Evolutionary conservation across 352 stramenopile genomes (phyloP).

Genomic region (Pythium aquatile): DNA sequence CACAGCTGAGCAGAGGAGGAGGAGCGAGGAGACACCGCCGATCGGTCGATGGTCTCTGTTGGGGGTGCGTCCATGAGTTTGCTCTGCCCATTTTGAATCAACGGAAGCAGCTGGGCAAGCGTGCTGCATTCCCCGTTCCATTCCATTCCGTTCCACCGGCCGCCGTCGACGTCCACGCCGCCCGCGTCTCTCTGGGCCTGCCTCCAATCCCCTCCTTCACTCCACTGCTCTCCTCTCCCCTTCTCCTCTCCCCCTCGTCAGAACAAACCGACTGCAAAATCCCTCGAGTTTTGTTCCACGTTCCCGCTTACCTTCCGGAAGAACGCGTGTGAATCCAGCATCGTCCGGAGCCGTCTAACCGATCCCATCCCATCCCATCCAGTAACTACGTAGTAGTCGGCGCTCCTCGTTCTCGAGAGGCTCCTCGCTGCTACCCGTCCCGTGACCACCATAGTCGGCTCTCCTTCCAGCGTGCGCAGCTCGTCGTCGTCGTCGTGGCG

Average conservation of each 20-base stretch:
- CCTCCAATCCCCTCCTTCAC: too few relatives aligned
- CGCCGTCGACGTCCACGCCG: neutral
- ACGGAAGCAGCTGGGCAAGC: conserved; percentile 18
- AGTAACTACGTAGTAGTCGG: too few relatives aligned
- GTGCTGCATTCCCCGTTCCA: neutral
- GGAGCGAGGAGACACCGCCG: neutral
- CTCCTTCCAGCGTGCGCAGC: conserved; percentile 12
- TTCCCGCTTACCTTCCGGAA: neutral
- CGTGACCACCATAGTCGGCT: conserved; percentile 16
- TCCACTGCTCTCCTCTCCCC: neutral
- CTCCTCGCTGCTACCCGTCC: too few relatives aligned
- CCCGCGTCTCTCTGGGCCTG: neutral
- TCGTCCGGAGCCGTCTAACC: neutral
- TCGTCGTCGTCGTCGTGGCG: conserved; percentile 19
- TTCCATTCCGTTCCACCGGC: neutral
- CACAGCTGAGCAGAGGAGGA: conserved; percentile 8
- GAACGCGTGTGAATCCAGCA: conserved; percentile 5
- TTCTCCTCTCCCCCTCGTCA: neutral
- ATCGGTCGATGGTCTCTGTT: neutral
- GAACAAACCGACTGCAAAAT: neutral
- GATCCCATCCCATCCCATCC: too few relatives aligned
- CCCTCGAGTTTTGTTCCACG: neutral
- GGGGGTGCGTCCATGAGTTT: conserved; percentile 20
- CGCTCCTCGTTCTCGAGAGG: too few relatives aligned
- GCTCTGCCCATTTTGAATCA: conserved; percentile 25